Evolutionary conservation across 2,329 filamentous ascomycete genomes (phyloP).

Genomic region (Aaosphaeria pasadenensis): DNA sequence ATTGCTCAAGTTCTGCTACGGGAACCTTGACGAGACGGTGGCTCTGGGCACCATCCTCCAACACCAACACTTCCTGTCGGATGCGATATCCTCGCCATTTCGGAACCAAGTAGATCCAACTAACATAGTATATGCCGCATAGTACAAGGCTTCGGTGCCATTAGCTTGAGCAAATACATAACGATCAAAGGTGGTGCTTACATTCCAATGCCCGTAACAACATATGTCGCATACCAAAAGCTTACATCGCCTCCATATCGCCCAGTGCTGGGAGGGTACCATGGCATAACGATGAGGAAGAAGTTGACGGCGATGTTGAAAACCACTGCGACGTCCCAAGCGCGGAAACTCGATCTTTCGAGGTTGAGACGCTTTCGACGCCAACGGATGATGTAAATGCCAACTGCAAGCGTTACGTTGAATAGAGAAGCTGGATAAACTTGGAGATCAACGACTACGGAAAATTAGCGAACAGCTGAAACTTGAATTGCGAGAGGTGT

Average conservation of each 20-base stretch:
- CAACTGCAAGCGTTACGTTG: slow-evolving; percentile 54
- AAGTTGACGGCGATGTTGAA: slow-evolving; percentile 61
- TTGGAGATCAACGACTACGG: slow-evolving; percentile 53
- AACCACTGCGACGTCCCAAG: slow-evolving; percentile 57
- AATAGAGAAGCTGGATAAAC: slow-evolving; percentile 61
- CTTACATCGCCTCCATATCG: slow-evolving; percentile 61
- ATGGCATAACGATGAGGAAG: slow-evolving; percentile 65
- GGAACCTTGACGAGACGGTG: slow-evolving; percentile 57
- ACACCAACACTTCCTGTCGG: slow-evolving; percentile 52
- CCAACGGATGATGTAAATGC: slow-evolving; percentile 57
- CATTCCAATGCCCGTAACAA: slow-evolving; percentile 61
- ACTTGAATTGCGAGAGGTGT: slow-evolving; percentile 4
- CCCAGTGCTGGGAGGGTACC: slow-evolving; percentile 64
- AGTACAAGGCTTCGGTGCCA: slow-evolving; percentile 43
- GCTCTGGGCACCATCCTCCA: slow-evolving; percentile 49
- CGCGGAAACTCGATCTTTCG: slow-evolving; percentile 51
- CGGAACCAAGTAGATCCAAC: slow-evolving; percentile 59
- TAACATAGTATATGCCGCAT: slow-evolving; percentile 57
- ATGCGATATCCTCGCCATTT: slow-evolving; percentile 53
- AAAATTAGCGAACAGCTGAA: slow-evolving; percentile 1
- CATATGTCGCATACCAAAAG: slow-evolving; percentile 71
- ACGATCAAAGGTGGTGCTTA: slow-evolving; percentile 40
- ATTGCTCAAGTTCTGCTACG: slow-evolving; percentile 48
- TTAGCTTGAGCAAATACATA: not conserved
- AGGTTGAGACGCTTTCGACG: slow-evolving; percentile 53